These are phyloP conservation scores for Hemisphaericaspora nanyangensis DNA, from an alignment of 805 yeast species.

Conservation along the genomic window DNA sequence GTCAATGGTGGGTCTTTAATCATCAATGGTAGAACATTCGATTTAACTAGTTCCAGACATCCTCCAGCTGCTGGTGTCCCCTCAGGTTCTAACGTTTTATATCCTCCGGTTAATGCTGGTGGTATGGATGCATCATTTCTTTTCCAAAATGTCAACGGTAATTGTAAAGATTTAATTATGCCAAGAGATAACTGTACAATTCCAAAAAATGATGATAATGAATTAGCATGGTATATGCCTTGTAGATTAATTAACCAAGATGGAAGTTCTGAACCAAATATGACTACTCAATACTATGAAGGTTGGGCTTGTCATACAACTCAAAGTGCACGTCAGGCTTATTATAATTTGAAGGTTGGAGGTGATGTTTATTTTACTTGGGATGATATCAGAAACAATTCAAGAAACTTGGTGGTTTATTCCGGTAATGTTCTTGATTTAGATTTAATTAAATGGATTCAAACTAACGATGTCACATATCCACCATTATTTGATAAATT, in stretches of 20 bases:
- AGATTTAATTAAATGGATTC: conserved; percentile 72
- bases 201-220: conserved; percentile 52
- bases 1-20: conserved; percentile 60
- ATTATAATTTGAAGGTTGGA: conserved; percentile 51
- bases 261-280: conserved; percentile 67
- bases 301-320: conserved; percentile 95
- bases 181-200: conserved; percentile 70
- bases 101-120: conserved; percentile 85
- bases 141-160: conserved; percentile 89
- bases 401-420: conserved; percentile 80
- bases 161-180: conserved; percentile 73
- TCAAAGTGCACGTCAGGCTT: conserved; percentile 61
- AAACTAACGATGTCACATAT: conserved; percentile 60
- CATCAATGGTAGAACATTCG: conserved; percentile 79
- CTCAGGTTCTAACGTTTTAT: conserved; percentile 66
- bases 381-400: conserved; percentile 71
- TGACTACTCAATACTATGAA: conserved; percentile 57
- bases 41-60: conserved; percentile 65
- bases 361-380: conserved; percentile 87
- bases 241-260: conserved; percentile 69
- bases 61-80: conserved; percentile 80
- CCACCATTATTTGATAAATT: conserved; percentile 70
- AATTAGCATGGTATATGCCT: conserved; percentile 95
- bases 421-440: conserved; percentile 88
- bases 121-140: conserved; percentile 80